phyloP scores from a whole-genome alignment of 768 basidiomycete genomes.

The Hericium coralloides region DNA sequence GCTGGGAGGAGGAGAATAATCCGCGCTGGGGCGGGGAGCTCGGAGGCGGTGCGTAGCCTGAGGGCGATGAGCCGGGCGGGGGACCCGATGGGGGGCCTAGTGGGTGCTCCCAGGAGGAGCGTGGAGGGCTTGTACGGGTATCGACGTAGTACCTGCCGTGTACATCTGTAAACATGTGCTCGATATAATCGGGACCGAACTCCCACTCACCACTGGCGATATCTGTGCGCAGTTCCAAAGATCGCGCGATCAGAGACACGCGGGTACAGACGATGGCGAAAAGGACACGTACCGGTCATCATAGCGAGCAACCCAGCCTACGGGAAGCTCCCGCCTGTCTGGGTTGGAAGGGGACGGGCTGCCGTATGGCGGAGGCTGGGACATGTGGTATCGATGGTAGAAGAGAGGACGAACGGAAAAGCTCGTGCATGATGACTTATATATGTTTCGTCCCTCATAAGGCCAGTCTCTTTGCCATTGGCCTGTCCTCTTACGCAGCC shows the following conservation, averaged over 20 bases:
- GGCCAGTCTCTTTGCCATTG: constrained; percentile 7
- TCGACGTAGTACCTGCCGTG: constrained; percentile 68
- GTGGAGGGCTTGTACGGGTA: constrained; percentile 49
- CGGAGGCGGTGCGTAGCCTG: constrained; percentile 23
- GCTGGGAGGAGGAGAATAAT: constrained; percentile 23
- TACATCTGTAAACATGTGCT: neutral
- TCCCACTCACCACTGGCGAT: constrained; percentile 50
- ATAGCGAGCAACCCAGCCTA: constrained; percentile 62
- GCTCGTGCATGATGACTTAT: constrained; percentile 11
- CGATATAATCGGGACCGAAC: neutral
- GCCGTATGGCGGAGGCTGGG: constrained; percentile 25
- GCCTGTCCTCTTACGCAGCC: constrained; percentile 9
- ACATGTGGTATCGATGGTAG: constrained; percentile 32
- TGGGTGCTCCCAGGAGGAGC: constrained; percentile 65
- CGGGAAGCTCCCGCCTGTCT: constrained; percentile 54
- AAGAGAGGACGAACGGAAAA: constrained; percentile 2
- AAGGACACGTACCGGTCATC: constrained; percentile 51
- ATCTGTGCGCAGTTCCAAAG: constrained; percentile 28
- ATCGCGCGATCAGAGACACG: constrained; percentile 15
- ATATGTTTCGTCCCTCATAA: constrained; percentile 1
- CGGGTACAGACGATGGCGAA: constrained; percentile 14
- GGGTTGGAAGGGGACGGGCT: constrained; percentile 28
- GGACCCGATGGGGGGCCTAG: constrained; percentile 36
- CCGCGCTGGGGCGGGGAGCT: constrained; percentile 38
- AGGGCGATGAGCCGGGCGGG: constrained; percentile 24